Conservation (phyloP, 805 yeast species). For the Suhomyces sp. region DNA sequence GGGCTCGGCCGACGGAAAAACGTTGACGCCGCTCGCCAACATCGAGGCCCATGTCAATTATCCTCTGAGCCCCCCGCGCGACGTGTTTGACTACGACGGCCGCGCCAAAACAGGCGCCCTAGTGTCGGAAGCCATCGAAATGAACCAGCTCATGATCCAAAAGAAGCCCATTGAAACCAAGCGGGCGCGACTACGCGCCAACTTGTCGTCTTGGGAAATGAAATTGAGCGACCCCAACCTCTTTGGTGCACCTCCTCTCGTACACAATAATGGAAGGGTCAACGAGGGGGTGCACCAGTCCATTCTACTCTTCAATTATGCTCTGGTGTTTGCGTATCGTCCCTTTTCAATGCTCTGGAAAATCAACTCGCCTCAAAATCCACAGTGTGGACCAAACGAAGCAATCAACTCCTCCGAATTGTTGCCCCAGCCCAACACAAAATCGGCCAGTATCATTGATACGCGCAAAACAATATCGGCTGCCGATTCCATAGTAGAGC, state of each 20-base stretch:
- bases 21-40: slow-evolving; percentile 35
- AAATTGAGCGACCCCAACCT: slow-evolving; percentile 39
- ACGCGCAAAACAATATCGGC: slow-evolving; percentile 54
- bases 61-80: slow-evolving; percentile 35
- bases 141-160: slow-evolving; percentile 45
- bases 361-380: slow-evolving; percentile 40
- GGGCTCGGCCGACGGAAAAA: slow-evolving; percentile 52
- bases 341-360: slow-evolving; percentile 54
- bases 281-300: slow-evolving; percentile 57
- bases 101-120: slow-evolving; percentile 45
- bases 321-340: slow-evolving; percentile 53
- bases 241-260: slow-evolving; percentile 41
- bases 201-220: slow-evolving; percentile 51
- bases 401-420: slow-evolving; percentile 16
- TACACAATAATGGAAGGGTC: slow-evolving; percentile 41
- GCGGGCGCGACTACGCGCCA: slow-evolving; percentile 39
- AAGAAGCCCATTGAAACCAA: slow-evolving; percentile 36
- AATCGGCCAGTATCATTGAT: slow-evolving; percentile 43
- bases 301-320: slow-evolving; percentile 46
- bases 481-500: slow-evolving; percentile 47
- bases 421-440: slow-evolving; percentile 22
- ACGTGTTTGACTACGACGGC: slow-evolving; percentile 44
- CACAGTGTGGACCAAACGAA: slow-evolving; percentile 26
- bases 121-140: slow-evolving; percentile 48
- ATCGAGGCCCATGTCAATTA: slow-evolving; percentile 33